These are phyloP conservation scores for Naumovozyma dairenensis DNA, from an alignment of 805 yeast species.

Conservation along the genomic window DNA sequence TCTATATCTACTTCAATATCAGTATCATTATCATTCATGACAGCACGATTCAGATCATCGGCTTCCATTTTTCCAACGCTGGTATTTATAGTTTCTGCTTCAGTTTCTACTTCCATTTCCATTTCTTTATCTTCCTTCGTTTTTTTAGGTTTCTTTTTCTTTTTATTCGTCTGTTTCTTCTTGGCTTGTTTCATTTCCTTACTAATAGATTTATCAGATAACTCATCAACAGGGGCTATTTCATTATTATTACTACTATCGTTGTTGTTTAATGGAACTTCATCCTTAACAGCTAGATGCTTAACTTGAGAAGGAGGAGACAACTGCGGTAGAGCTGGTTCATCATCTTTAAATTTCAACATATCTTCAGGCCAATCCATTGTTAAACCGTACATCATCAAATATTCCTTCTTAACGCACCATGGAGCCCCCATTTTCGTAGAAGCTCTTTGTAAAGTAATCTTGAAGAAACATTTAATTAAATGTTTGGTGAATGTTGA, in stretches of 20 bases:
- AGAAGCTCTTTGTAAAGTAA: conserved; percentile 57
- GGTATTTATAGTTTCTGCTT: conserved; percentile 8
- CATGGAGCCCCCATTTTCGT: conserved; percentile 90
- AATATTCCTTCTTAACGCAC: conserved; percentile 71
- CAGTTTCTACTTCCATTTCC: conserved; percentile 10
- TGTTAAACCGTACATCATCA: conserved; percentile 27
- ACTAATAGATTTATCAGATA: too few species aligned
- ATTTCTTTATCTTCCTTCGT: conserved; percentile 6
- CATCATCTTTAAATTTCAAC: conserved; percentile 25
- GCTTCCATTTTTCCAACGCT: conserved; percentile 1
- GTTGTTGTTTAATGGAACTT: too few species aligned
- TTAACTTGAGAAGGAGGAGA: too few species aligned
- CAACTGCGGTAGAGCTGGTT: conserved; percentile 3
- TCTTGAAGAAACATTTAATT: conserved; percentile 78
- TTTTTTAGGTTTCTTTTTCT: conserved; percentile 1
- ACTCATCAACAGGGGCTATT: too few species aligned
- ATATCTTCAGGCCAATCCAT: conserved; percentile 29
- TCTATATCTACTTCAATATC: conserved; percentile 23
- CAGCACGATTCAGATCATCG: background rate
- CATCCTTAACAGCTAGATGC: too few species aligned
- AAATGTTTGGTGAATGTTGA: conserved; percentile 82
- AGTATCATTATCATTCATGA: conserved; percentile 6
- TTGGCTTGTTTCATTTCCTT: too few species aligned
- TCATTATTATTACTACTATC: too few species aligned
- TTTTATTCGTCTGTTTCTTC: background rate